Conservation (phyloP, 176 grass and related monocot genomes). For the Echinochloa phyllopogon region DNA sequence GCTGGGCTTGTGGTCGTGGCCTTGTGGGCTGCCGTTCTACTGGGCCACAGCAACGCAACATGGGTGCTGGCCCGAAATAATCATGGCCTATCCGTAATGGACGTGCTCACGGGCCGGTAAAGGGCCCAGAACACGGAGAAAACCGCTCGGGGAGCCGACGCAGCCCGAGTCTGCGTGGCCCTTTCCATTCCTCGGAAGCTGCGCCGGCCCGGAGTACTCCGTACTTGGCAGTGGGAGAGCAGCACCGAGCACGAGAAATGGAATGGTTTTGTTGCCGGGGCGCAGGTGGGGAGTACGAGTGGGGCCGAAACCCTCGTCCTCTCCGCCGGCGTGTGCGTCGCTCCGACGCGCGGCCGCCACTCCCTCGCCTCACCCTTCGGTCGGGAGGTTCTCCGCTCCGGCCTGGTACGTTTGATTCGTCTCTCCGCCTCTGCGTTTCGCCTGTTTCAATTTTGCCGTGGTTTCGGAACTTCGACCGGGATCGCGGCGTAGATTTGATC, state of each 20-base stretch:
- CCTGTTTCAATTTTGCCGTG: not conserved
- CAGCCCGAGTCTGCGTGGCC: not conserved
- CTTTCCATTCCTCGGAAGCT: not conserved
- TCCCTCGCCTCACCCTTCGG: not conserved
- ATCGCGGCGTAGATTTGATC: not conserved
- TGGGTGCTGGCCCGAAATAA: not conserved
- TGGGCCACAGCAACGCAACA: not conserved
- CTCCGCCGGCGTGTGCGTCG: not conserved
- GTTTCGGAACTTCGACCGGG: not conserved
- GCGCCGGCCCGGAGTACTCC: not conserved
- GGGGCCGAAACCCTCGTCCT: constrained; percentile 5
- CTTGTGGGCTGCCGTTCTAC: not conserved
- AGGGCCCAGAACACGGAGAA: not conserved
- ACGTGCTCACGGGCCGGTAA: not conserved
- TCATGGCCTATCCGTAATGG: not conserved
- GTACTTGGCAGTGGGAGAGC: not conserved
- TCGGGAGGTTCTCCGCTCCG: not conserved
- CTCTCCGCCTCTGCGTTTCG: not conserved
- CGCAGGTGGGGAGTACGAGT: not conserved
- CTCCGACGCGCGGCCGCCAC: not conserved
- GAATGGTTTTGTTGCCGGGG: not conserved
- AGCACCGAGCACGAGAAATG: not conserved
- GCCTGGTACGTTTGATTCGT: not conserved
- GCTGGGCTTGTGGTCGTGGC: not conserved
- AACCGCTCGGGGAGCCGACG: not conserved